phyloP scores from a whole-genome alignment of 192 early-diverging fungal species.

The Bifiguratus adelaidae region DNA sequence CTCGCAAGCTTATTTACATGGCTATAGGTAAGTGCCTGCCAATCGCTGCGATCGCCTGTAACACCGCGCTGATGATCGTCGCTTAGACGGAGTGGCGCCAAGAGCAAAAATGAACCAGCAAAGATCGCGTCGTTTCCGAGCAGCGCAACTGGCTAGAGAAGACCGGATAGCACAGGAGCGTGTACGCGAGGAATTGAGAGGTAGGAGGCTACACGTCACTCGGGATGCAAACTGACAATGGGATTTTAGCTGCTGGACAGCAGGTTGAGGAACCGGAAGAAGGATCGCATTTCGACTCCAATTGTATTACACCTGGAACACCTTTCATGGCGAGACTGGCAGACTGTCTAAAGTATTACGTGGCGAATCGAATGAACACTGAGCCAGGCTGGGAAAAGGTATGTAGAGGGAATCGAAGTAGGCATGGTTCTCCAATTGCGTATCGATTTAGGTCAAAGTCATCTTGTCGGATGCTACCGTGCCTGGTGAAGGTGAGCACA shows the following conservation, averaged over 20 bases:
- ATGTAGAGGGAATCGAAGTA: not conserved
- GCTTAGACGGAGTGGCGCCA: conserved; percentile 89
- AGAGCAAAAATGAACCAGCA: conserved; percentile 99
- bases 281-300: conserved; percentile 78
- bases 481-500: conserved; percentile 98
- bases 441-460: conserved; percentile 50
- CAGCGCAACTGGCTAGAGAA: conserved; percentile 47
- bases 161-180: conserved; percentile 51
- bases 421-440: not conserved
- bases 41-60: not conserved
- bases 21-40: conserved; percentile 63
- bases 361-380: conserved; percentile 75
- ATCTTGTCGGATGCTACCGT: conserved; percentile 91
- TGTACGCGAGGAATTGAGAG: conserved; percentile 10
- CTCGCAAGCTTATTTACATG: conserved; percentile 94
- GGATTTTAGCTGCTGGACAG: conserved; percentile 35
- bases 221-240: not conserved
- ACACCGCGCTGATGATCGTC: not conserved
- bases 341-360: conserved; percentile 77
- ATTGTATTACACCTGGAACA: conserved; percentile 98
- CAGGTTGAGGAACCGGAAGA: conserved; percentile 31
- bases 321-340: conserved; percentile 92
- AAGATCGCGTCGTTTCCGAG: conserved; percentile 92
- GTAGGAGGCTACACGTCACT: not conserved
- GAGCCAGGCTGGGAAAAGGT: conserved; percentile 79